These are phyloP conservation scores for Celoporthe dispersa DNA, from an alignment of 2,329 filamentous ascomycete species.

Conservation along the genomic window DNA sequence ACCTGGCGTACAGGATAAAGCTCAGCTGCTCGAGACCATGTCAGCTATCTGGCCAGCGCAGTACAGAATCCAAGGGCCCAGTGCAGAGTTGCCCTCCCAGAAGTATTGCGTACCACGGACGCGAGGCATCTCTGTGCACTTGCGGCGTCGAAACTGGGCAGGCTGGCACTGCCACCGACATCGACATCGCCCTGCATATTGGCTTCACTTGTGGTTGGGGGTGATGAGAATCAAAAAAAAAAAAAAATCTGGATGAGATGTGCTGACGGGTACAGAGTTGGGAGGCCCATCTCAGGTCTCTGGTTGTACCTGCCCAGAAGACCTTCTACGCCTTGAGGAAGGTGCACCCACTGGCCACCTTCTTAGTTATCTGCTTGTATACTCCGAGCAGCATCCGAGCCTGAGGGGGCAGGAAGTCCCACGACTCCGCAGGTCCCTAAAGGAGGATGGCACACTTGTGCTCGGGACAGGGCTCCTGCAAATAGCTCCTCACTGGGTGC, in stretches of 20 bases:
- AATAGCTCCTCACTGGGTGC: background rate
- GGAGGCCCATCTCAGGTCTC: background rate
- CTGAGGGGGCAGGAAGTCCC: background rate
- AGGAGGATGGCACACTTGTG: background rate
- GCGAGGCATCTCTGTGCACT: conserved; percentile 15
- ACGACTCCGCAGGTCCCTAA: background rate
- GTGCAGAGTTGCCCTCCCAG: background rate
- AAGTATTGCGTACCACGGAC: conserved; percentile 1
- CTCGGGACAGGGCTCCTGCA: background rate
- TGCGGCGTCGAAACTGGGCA: background rate
- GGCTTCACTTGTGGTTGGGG: background rate
- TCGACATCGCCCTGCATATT: background rate
- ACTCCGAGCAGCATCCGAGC: background rate
- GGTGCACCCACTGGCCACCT: background rate
- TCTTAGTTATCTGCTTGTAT: background rate
- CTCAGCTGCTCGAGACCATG: conserved; percentile 9
- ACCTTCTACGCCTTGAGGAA: background rate
- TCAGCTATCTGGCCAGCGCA: background rate
- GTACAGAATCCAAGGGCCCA: background rate
- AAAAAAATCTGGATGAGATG: background rate
- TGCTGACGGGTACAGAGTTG: background rate
- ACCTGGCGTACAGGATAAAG: conserved; percentile 20
- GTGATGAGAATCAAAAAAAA: background rate
- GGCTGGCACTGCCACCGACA: background rate
- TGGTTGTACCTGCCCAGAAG: background rate